These are phyloP conservation scores for Leccinum subrobustum DNA, from an alignment of 1,284 basidiomycete genomes.

Conservation along the genomic window DNA sequence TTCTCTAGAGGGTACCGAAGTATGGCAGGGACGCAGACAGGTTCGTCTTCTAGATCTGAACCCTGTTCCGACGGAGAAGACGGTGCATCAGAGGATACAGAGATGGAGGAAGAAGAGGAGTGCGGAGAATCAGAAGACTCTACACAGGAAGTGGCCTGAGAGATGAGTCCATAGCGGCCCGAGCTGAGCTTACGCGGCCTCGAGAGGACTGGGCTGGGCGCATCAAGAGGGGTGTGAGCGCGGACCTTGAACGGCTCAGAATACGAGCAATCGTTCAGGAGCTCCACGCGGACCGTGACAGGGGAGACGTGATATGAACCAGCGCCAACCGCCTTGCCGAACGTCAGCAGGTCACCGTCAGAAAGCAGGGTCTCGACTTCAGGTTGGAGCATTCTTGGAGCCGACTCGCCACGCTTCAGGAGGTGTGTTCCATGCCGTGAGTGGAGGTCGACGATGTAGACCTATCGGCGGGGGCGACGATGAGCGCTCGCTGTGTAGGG, in stretches of 20 bases:
- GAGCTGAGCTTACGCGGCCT: conserved; percentile 28
- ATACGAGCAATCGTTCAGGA: conserved; percentile 39
- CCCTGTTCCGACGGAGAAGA: conserved; percentile 41
- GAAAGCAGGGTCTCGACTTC: conserved; percentile 44
- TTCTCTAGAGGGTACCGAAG: conserved; percentile 21
- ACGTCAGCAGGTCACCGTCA: conserved; percentile 67
- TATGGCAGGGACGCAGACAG: conserved; percentile 17
- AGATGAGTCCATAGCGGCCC: conserved; percentile 56
- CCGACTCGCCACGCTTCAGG: conserved; percentile 19
- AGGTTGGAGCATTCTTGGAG: conserved; percentile 24
- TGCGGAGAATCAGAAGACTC: conserved; percentile 35
- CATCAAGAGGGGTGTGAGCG: conserved; percentile 1
- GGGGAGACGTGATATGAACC: conserved; percentile 57
- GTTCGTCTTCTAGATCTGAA: conserved; percentile 57
- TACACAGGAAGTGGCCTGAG: conserved; percentile 29
- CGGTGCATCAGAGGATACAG: conserved; percentile 32
- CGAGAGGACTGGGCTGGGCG: conserved; percentile 14
- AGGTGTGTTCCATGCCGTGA: conserved; percentile 35
- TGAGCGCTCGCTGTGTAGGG: conserved; percentile 11
- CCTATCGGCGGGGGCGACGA: conserved; percentile 12
- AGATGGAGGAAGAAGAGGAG: conserved; percentile 37
- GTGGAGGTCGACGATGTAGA: conserved; percentile 35
- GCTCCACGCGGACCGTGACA: conserved; percentile 55
- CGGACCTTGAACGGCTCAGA: conserved; percentile 6
- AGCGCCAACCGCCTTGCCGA: conserved; percentile 68